These are phyloP conservation scores for Passiflora organensis DNA, from an alignment of 345 rosid species.

Conservation along the genomic window DNA sequence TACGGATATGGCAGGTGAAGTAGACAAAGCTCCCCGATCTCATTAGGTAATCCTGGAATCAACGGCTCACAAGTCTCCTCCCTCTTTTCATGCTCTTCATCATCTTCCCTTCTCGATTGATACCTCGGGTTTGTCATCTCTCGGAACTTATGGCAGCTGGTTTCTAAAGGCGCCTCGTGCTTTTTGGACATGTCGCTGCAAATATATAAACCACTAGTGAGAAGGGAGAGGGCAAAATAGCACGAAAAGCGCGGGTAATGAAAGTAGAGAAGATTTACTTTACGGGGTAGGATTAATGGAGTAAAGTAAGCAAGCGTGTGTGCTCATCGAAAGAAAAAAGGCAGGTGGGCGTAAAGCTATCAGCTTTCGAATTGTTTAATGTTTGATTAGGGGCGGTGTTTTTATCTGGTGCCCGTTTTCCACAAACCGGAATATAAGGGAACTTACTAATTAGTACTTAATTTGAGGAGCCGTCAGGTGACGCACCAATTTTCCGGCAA, in stretches of 20 bases:
- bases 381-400: constrained; percentile 1
- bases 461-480: not conserved
- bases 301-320: too few relatives aligned
- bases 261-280: not conserved
- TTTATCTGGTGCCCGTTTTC: not conserved
- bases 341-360: not conserved
- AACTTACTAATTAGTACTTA: not conserved
- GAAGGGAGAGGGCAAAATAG: not conserved
- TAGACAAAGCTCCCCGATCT: constrained; percentile 59
- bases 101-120: constrained; percentile 1
- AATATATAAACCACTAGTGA: not conserved
- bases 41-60: constrained; percentile 70
- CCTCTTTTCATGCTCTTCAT: not conserved
- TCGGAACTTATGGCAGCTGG: not conserved
- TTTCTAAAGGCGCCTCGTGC: not conserved
- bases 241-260: not conserved
- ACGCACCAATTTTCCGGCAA: constrained; percentile 1
- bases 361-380: not conserved
- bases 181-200: too few relatives aligned
- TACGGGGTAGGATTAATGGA: not conserved
- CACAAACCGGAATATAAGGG: not conserved
- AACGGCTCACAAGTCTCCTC: constrained; percentile 28
- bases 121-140: constrained; percentile 13
- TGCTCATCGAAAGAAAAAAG: too few relatives aligned
- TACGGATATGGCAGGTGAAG: constrained; percentile 62